Conservation (phyloP, 192 early-diverging fungal species). For the Pilaira anomala region DNA sequence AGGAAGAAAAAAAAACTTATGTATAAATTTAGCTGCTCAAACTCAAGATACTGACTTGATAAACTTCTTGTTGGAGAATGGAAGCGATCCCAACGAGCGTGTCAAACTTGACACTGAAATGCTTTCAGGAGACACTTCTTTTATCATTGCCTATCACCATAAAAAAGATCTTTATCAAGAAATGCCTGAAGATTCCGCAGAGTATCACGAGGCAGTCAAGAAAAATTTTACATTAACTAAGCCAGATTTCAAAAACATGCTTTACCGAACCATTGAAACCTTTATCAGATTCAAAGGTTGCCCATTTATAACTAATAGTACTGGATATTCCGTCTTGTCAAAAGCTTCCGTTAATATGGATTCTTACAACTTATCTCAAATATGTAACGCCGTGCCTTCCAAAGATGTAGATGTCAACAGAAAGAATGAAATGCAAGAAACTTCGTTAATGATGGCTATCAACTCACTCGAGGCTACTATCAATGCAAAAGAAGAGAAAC, state of each 20-base stretch:
- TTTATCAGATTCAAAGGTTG: slow-evolving; percentile 11
- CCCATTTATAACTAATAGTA: slow-evolving; percentile 18
- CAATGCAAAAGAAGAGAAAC: background rate
- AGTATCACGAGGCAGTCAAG: slow-evolving; percentile 9
- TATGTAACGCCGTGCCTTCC: background rate
- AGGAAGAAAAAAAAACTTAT: background rate
- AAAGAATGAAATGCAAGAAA: slow-evolving; percentile 19
- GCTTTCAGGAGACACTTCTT: background rate
- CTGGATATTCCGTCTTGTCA: slow-evolving; percentile 12
- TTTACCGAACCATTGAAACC: background rate
- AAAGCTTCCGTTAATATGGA: slow-evolving; percentile 17
- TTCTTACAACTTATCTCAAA: background rate
- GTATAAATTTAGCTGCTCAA: slow-evolving; percentile 16
- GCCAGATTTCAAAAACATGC: slow-evolving; percentile 13
- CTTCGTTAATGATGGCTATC: slow-evolving; percentile 33
- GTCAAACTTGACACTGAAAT: background rate
- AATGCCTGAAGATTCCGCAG: background rate
- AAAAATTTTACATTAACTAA: slow-evolving; percentile 16
- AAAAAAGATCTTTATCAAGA: background rate
- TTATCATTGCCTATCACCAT: slow-evolving; percentile 17
- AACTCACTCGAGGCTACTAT: background rate
- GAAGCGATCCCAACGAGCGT: slow-evolving; percentile 18
- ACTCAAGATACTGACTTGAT: slow-evolving; percentile 24
- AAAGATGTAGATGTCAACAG: slow-evolving; percentile 13
- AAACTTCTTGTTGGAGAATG: slow-evolving; percentile 23